Evolutionary conservation across 352 stramenopile genomes (phyloP), one percentile per base, ranked within the genome.

Genomic region (Phytopythium litorale): DNA sequence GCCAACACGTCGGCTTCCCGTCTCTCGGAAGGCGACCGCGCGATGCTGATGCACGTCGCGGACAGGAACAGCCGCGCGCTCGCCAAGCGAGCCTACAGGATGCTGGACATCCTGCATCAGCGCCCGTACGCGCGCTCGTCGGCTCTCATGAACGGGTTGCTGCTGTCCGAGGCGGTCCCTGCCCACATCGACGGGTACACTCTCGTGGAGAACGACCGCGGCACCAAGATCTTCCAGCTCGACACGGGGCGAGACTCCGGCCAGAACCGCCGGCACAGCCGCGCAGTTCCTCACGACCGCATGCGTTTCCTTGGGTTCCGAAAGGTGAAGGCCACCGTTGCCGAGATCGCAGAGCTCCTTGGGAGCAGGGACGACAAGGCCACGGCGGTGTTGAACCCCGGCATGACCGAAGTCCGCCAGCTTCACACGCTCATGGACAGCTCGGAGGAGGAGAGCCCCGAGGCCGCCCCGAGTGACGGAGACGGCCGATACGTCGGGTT

Each of bases 261-360:
- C 25, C 7, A 23, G 33, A 56, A 16, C 32, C 30, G 33, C 52
- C 30, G 18, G 7, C 33, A 42, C 8, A 58, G 52, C 19, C 19
- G 32, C 11, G 52, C 9, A 3, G 7, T 2, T 19, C 21, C 52
- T 32, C 33, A 18, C 19, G 30, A 45, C 30, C 30, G 52, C 23
- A n/a, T 56, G 15, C 63, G 58, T 1, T 35, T 73, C 23, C 32
- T 68, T 21, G 63, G 45, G 6, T 38, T 65, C 33, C 48, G 37
- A 12, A 62, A 60, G 18, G 54, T 70, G 21, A 66, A 71, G 25
- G 76, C 63, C 1, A 76, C 61, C 50, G 37, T 68, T 38, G 70
- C 63, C 43, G 63, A 81, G 53, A 69, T 84, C 30, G 42, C 70
- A 32, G 61, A 68, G 15, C 58, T 71, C 13, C 79, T 86, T 43